phyloP scores from a whole-genome alignment of 164 flowering plant species.

The Tetrastigma voinierianum region DNA sequence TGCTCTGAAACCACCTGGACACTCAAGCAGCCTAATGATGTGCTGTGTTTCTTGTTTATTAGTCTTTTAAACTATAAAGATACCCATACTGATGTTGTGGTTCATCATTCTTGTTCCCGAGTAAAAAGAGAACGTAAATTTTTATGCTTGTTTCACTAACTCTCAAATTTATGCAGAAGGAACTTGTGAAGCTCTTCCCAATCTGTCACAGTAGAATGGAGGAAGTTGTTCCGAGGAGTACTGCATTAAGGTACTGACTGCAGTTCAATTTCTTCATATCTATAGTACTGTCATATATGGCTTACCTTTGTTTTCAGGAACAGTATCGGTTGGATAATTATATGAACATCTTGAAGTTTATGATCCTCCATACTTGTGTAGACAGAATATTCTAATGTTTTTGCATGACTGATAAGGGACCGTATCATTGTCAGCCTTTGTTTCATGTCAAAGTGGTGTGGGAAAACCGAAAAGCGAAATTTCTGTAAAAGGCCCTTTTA shows the following conservation, averaged over 20 bases:
- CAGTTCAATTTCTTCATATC: background rate
- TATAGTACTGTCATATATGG: background rate
- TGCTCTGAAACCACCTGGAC: no score
- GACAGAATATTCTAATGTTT: no score
- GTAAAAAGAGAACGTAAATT: background rate
- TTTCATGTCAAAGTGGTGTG: no score
- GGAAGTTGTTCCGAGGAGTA: constrained; percentile 57
- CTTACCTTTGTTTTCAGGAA: background rate
- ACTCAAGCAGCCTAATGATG: no score
- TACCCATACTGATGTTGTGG: background rate
- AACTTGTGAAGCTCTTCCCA: constrained; percentile 63
- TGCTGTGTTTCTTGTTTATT: background rate
- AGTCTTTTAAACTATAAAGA: background rate
- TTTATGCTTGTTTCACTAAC: background rate
- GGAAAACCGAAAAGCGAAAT: no score
- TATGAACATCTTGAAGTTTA: no score
- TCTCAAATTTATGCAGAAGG: constrained; percentile 45
- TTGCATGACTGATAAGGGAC: no score
- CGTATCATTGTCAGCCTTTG: no score
- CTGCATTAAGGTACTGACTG: constrained; percentile 54
- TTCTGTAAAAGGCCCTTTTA: no score
- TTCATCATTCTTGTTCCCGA: background rate
- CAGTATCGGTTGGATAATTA: no score
- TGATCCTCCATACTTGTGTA: no score
- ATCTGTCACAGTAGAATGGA: constrained; percentile 87